Percentiles rank a stretch among this genome's conserved stretches.
phyloP scores from a whole-genome alignment of 2,329 filamentous ascomycete genomes.

The Cercospora zeina region DNA sequence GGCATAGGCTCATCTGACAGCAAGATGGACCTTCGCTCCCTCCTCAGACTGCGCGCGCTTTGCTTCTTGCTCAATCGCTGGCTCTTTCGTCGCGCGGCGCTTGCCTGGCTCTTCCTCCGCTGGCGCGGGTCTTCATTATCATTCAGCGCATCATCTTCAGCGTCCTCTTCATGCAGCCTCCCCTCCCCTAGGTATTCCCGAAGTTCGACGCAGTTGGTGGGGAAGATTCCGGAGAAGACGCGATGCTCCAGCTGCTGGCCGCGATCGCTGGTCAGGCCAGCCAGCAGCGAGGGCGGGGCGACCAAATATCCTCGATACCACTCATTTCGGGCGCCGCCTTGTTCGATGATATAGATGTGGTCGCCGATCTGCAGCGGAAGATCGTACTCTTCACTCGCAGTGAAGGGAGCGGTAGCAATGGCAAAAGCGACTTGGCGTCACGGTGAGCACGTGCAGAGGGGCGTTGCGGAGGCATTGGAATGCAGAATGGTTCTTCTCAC shows the following conservation, averaged over 20 bases:
- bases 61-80: constrained; percentile 36
- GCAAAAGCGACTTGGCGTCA: constrained; percentile 82
- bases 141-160: constrained; percentile 37
- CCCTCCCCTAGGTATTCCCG: constrained; percentile 81
- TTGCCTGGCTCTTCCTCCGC: constrained; percentile 37
- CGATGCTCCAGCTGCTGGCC: constrained; percentile 92
- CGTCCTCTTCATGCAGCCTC: constrained; percentile 7
- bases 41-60: constrained; percentile 31
- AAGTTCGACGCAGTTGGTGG: constrained; percentile 89
- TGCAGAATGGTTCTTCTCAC: constrained; percentile 6
- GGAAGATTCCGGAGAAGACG: constrained; percentile 98
- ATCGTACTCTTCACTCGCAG: constrained; percentile 81
- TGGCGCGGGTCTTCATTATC: constrained; percentile 23
- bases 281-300: constrained; percentile 86
- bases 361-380: constrained; percentile 96
- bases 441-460: constrained; percentile 7
- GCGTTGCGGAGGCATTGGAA: constrained; percentile 62
- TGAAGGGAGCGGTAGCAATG: constrained; percentile 92
- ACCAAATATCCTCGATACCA: constrained; percentile 97
- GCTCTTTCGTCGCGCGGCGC: constrained; percentile 34
- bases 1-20: constrained; percentile 31
- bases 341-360: constrained; percentile 97
- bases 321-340: constrained; percentile 77
- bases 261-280: constrained; percentile 84
- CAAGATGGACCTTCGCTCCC: constrained; percentile 29